Conservation (phyloP, 768 basidiomycete species). For the Leccinum pellstonianum region DNA sequence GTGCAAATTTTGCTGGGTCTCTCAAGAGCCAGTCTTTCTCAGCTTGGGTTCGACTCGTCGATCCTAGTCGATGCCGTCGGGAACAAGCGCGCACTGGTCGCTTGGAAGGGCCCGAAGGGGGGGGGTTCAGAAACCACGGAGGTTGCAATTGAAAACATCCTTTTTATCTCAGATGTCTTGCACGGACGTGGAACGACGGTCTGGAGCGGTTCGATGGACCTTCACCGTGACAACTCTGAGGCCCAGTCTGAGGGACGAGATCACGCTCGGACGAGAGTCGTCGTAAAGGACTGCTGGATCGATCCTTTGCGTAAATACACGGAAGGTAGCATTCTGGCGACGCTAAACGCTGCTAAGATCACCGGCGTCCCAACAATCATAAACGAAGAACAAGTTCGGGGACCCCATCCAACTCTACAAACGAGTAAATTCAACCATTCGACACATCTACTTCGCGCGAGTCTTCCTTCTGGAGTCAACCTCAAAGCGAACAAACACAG, state of each 20-base stretch:
- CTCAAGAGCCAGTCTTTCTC: background rate
- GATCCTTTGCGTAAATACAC: background rate
- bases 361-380: background rate
- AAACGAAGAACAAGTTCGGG: background rate
- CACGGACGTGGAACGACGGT: background rate
- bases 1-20: background rate
- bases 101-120: background rate
- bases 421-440: background rate
- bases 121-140: background rate
- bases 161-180: background rate
- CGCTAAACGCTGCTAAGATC: background rate
- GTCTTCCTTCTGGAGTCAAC: background rate
- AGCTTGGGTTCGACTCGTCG: background rate
- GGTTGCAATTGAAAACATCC: background rate
- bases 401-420: background rate
- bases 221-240: background rate
- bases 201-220: background rate
- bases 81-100: background rate
- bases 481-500: background rate
- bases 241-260: background rate
- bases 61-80: background rate
- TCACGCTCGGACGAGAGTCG: background rate
- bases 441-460: background rate
- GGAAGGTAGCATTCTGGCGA: background rate
- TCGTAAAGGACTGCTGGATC: background rate